Conservation (phyloP, 768 basidiomycete genomes). For the Panaeolus cyanescens region DNA sequence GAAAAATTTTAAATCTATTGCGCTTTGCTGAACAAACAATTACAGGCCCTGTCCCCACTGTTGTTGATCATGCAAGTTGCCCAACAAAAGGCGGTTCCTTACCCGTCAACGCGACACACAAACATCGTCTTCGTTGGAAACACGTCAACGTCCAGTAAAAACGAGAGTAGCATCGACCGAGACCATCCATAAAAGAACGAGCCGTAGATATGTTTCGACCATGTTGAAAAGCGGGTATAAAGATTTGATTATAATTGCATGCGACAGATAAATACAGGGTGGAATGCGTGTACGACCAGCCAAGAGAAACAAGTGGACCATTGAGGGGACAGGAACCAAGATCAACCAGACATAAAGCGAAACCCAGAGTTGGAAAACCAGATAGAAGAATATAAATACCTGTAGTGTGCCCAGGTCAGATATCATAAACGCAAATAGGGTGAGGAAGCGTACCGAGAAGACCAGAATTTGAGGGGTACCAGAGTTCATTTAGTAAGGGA, state of each 20-base stretch:
- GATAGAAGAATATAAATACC: neutral
- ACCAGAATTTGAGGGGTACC: neutral
- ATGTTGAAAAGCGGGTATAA: neutral
- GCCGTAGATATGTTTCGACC: no score
- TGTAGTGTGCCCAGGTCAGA: neutral
- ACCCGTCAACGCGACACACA: neutral
- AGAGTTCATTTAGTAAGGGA: slow-evolving; percentile 27
- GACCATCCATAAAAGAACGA: no score
- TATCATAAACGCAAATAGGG: neutral
- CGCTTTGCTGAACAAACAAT: neutral
- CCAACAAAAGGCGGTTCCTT: neutral
- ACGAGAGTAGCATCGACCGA: neutral
- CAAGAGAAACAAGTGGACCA: neutral
- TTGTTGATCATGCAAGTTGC: neutral
- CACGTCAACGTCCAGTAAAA: neutral
- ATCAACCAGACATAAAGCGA: neutral
- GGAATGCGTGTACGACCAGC: neutral
- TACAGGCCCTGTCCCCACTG: neutral
- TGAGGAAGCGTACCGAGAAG: neutral
- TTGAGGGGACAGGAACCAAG: neutral
- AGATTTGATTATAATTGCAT: neutral
- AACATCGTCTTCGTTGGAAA: neutral
- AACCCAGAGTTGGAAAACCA: neutral
- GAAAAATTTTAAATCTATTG: neutral
- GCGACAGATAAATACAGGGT: neutral